phyloP scores from a whole-genome alignment of 108 stramenopile genomes.

The Ochromonas danica region DNA sequence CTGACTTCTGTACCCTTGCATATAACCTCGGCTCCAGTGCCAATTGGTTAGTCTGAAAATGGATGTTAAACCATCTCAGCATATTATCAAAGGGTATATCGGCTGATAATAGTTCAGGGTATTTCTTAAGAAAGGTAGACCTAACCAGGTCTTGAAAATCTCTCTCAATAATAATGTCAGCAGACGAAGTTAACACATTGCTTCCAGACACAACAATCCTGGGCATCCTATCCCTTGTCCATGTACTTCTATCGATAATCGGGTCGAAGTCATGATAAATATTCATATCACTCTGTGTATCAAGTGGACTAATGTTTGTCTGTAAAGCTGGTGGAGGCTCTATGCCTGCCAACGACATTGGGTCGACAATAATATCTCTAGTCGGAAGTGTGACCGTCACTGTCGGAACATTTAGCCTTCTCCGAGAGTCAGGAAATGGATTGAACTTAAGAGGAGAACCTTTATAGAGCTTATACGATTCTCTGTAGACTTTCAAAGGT shows the following conservation, averaged over 20 bases:
- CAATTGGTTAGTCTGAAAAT: slow-evolving; percentile 17
- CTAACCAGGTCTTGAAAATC: slow-evolving; percentile 15
- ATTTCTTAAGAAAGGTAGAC: slow-evolving; percentile 17
- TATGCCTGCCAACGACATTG: slow-evolving; percentile 14
- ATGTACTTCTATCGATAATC: slow-evolving; percentile 17
- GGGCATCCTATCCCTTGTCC: slow-evolving; percentile 13
- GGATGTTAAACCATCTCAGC: slow-evolving; percentile 15
- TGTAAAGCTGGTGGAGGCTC: slow-evolving; percentile 13
- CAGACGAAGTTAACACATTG: slow-evolving; percentile 15
- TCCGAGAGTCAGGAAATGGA: slow-evolving; percentile 14
- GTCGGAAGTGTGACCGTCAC: slow-evolving; percentile 13
- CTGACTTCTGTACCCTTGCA: slow-evolving; percentile 14
- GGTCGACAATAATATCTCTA: slow-evolving; percentile 16
- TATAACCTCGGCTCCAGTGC: slow-evolving; percentile 13
- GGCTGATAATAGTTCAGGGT: slow-evolving; percentile 15
- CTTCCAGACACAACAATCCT: slow-evolving; percentile 10
- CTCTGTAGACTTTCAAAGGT: slow-evolving; percentile 10
- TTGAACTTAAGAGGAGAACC: slow-evolving; percentile 15
- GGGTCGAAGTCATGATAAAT: slow-evolving; percentile 15
- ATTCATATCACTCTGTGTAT: slow-evolving; percentile 17
- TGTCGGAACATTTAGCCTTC: slow-evolving; percentile 15
- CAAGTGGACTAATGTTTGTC: slow-evolving; percentile 15
- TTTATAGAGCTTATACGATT: slow-evolving; percentile 17
- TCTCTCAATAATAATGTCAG: slow-evolving; percentile 17
- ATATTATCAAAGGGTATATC: slow-evolving; percentile 17